Base-by-base conservation (phyloP, 176 grass and related monocot genomes). In the Rhynchospora breviuscula region DNA sequence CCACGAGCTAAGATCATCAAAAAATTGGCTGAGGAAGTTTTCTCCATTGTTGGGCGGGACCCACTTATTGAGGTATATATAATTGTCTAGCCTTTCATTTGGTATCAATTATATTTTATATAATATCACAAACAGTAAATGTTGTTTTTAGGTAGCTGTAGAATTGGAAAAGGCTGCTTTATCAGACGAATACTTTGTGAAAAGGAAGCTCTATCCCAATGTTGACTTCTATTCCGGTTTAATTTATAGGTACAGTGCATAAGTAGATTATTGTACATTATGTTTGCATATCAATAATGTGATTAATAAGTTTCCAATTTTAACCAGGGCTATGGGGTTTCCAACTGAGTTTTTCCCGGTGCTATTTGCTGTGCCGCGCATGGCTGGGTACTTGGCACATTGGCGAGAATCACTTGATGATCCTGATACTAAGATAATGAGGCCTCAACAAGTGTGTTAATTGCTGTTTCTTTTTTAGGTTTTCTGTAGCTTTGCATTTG, bases 211-310 rank as follows among this genome's bases (percentile, higher is more conserved):
- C 7, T 95, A 98, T 91, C 96, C 96, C 15, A 98, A 95, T 93
- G 96, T 98, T 81, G 96, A 98, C 61, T 98, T 98, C 85, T 98
- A 98, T 83, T 98, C 96, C 18, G 96, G 96, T 64, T 77, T 98
- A 88, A 98, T 95, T 77, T 98, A 95, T 79, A 91, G 96, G 96
- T 98, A 91, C 58, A 67, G 43, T 40, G 22, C 23, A 56, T 86
- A 78, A 66, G 10, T 58, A 75, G 6, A 12, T 17, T 54, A 11
- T 56, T 49, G 61, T 10, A 17, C 52, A 79, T 64, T n/a, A 8
- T 29, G 40, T 67, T 49, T 43, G 46, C 8, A 53, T 51, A 45
- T 60, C 67, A 19, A 46, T 65, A 12, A 0, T 56, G 44, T 69
- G 45, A 43, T 67, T 69, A 78, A 88, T 35, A 31, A 46, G 46